These are phyloP conservation scores for Penicillium sp. DNA, from an alignment of 2,329 filamentous ascomycete genomes.

Conservation along the genomic window DNA sequence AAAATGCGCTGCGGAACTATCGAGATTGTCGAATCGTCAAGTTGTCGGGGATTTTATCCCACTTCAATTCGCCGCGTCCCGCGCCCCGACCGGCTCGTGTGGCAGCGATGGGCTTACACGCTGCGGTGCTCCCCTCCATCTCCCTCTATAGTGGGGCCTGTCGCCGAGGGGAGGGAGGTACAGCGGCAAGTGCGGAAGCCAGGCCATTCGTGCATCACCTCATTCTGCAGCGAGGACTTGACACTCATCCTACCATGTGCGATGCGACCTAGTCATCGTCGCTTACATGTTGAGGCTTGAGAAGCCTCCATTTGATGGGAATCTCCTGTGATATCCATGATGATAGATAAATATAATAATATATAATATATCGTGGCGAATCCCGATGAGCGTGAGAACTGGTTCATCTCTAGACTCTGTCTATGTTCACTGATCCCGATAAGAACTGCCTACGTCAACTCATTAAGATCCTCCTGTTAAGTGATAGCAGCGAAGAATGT, in stretches of 20 bases:
- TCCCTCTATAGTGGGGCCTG: neutral
- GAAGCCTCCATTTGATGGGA: neutral
- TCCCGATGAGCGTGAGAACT: neutral
- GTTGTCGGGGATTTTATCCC: neutral
- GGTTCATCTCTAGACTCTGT: neutral
- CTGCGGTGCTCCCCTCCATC: neutral
- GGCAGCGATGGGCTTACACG: slow-evolving; percentile 4
- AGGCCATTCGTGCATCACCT: slow-evolving; percentile 11
- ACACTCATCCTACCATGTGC: neutral
- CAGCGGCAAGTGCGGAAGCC: slow-evolving; percentile 24
- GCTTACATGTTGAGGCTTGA: neutral
- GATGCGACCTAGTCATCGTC: neutral
- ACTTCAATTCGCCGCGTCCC: slow-evolving; percentile 5
- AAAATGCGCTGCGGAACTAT: neutral
- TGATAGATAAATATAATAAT: no score
- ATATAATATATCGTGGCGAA: neutral
- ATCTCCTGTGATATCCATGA: neutral
- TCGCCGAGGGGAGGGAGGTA: neutral
- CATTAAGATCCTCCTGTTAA: neutral
- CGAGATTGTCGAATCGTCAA: neutral
- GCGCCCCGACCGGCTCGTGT: neutral
- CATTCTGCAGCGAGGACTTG: slow-evolving; percentile 3
- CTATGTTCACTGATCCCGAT: neutral
- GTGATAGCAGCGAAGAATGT: neutral
- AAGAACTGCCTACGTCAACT: neutral